Evolutionary conservation across 768 basidiomycete species (phyloP), one percentile per base, ranked within the genome.

Genomic region (Omphalotus guepiniiformis): DNA sequence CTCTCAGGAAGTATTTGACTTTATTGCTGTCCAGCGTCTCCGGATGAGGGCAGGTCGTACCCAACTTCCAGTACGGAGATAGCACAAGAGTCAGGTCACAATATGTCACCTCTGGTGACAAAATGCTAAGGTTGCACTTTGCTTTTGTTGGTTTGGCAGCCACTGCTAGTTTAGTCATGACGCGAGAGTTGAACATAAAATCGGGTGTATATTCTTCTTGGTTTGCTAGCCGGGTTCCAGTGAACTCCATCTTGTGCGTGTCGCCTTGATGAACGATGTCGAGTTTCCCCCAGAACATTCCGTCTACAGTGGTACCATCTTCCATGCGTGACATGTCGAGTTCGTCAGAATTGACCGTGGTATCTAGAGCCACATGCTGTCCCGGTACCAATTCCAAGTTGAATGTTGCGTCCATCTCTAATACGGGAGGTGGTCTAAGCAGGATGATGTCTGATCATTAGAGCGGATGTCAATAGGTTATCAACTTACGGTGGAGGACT

Each of bases 291-390:
- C 86, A 92, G 66, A 91, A 93, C 64, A 79, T 69, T 32, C 90
- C 90, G 40, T 88, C 90, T 16, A 93, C 90, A 19, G 81, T 70
- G 12, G 87, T 91, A 1, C 89, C 90, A 56, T 93, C 90, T 53
- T 92, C 90, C 85, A 89, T 90, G 41, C 87, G 78, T 2, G 90
- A 85, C 90, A 93, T 92, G 61, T 93, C 90, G 28, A 91, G 75
- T 55, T 91, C 90, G 28, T 87, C 85, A 2, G 90, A 91, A 43
- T 78, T 74, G 27, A 91, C 76, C 15, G 78, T 85, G 2, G 87
- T 87, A 55, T 92, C 90, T 16, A 93, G 75, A 5, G 82, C 86
- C 45, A 93, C 84, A 34, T 79, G 73, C 64, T 89, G 88, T 13
- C 88, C 88, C 0, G 88, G 89, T 4, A 71, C 64, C 23, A 93